Evolutionary conservation across 768 basidiomycete species (phyloP).

Genomic region (Suillus brevipes): DNA sequence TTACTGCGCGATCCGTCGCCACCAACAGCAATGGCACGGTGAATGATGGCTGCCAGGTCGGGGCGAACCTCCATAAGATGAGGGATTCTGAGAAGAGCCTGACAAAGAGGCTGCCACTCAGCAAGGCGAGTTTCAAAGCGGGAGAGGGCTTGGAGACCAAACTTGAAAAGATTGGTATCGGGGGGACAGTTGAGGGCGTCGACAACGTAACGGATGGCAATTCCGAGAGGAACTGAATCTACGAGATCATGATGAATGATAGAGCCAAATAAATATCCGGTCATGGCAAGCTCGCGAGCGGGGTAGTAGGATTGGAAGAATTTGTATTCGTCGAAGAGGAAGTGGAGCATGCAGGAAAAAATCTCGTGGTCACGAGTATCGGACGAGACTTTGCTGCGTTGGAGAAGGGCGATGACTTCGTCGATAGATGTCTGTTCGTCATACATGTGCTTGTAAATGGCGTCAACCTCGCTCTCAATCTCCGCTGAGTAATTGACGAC

Average conservation of each 20-base stretch:
- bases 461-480: constrained; percentile 90
- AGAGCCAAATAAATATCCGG: constrained; percentile 93
- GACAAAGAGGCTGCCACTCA: constrained; percentile 93
- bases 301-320: constrained; percentile 98
- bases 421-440: constrained; percentile 93
- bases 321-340: constrained; percentile 99
- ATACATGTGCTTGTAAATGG: constrained; percentile 98
- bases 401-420: constrained; percentile 87
- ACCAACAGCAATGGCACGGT: constrained; percentile 61
- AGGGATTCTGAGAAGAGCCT: constrained; percentile 83
- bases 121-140: constrained; percentile 84
- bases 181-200: constrained; percentile 91
- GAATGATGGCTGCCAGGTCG: constrained; percentile 70
- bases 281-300: constrained; percentile 90
- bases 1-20: constrained; percentile 42
- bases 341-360: constrained; percentile 99
- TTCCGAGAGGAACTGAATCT: constrained; percentile 91
- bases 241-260: constrained; percentile 92
- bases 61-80: constrained; percentile 85
- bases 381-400: constrained; percentile 79
- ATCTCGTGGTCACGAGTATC: constrained; percentile 90
- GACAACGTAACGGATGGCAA: constrained; percentile 94
- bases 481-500: constrained; percentile 88
- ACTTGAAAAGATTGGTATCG: constrained; percentile 92
- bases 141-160: constrained; percentile 87